Evolutionary conservation across 345 rosid genomes (phyloP), one percentile per base, ranked within the genome.

Genomic region (Leavenworthia alabamica): DNA sequence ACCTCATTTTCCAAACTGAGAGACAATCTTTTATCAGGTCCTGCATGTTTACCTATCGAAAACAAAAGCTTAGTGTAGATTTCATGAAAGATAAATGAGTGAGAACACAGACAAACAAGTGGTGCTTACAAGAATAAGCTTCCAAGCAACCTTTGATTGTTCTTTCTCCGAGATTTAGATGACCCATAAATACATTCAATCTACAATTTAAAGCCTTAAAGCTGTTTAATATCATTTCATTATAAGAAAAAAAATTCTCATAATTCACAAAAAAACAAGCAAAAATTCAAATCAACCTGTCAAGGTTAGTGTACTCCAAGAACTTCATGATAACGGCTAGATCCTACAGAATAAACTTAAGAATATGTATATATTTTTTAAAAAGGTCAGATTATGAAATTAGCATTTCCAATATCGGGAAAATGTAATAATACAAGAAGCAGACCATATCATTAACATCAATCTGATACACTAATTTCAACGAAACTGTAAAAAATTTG

Each of bases 1-100:
- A 88, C 98, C 96, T 91, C 98, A 45, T 82, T 79, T 75, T 91
- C 98, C 83, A 91, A 82, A 79, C 95, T 91, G 48, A 88, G 82
- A 62, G 96, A 86, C 15, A 88, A 66, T 65, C 78, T 88, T 71
- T 86, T 91, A 71, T 91, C 98, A 12, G 82, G 79, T 68, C 96
- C 86, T 1, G 95, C 83, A 74, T 86, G 98, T 77, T 91, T 91
- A 72, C 98, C 98, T 88, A 46, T 13, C 64, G 59, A 57, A 60
- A 67, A 67, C 22, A 2, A 37, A 36, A 47, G 33, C 22, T 19
- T 27, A 11, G 50, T 15, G 14, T 5, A 46, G 16, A 4, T 20
- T 36, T 11, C 8, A 29, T 22, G 39, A 11, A 28, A 17, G 12
- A 44, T 7, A 36, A 53, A 46, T 0, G 45, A 42, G 20, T 41